Evolutionary conservation across 2,329 filamentous ascomycete species (phyloP), one percentile per base, ranked within the genome.

Genomic region (Alternaria longipes): DNA sequence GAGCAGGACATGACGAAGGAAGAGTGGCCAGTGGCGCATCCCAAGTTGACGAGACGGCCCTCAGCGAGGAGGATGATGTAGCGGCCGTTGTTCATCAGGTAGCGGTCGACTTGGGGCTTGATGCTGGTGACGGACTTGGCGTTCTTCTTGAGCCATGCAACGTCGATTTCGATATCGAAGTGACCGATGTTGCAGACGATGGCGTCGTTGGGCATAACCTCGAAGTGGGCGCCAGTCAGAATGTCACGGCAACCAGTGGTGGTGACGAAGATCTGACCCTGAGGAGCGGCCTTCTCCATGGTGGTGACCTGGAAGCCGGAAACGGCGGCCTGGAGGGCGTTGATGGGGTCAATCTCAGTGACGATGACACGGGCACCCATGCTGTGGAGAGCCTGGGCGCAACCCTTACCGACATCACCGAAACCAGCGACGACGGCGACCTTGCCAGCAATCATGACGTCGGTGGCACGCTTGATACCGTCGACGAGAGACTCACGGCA

Each of bases 1-100:
- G 94, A 98, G 91, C 95, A 99, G 76, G 94, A 97, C 95, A 99
- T 98, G 87, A 99, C 95, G 84, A 99, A 99, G 54, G 94, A 98
- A 73, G 94, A 97, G 91, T 99, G 95, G 74, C 95, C 95, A 69
- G 95, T 99, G 80, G 95, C 95, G 84, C 95, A 99, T 83, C 95
- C 95, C 75, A 99, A 88, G 91, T 99, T 99, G 86, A 99, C 95
- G 70, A 99, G 91, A 87, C 95, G 94, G 75, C 95, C 95, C 87
- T 98, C 95, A 68, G 95, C 95, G 69, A 99, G 90, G 77, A 99
- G 93, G 84, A 99, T 97, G 87, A 99, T 94, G 89, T 98, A 91
- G 77, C 92, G 90, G 84, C 95, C 95, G 84, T 82, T 95, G 82
- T 91, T 85, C 92, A 99, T 95, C 76, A 91, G 86, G 91, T 90